Evolutionary conservation across 1,139 yeast genomes (phyloP), one percentile per base, ranked within the genome.

Genomic region (Spathaspora sp.): DNA sequence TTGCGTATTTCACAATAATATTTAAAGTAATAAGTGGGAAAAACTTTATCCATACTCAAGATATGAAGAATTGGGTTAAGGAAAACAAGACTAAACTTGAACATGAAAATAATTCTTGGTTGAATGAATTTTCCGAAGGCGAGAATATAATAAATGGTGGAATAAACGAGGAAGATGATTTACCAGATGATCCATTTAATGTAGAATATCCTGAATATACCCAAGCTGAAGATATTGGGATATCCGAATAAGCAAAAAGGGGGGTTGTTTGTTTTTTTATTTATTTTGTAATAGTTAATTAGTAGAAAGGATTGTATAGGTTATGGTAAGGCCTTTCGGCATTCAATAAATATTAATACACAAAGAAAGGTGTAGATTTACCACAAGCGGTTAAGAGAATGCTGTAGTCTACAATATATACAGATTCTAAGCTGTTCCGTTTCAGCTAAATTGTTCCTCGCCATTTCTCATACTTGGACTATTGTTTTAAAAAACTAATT

Each of bases 1-100:
- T 78, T 20, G 72, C 70, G 46, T 89, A 89, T 60, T 82, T 89
- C 53, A 69, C 72, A 54, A 54, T 68, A 34, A 76, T 85, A 51
- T 84, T 81, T 68, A 63, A 67, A 43, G 68, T 76, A 36, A 58
- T 83, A 43, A 73, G 82, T 2, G 65, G 64, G 2, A 46, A 55
- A 11, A 37, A 44, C 2, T 56, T 40, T 56, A 53, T 37, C 27
- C 38, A 24, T 26, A 41, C 47, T 2, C 34, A 36, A 2, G 45
- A 44, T 5, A 51, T 51, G 53, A 25, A 51, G 17, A 45, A 50
- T 7, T 43, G 61, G 43, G 50, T 80, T 20, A 53, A 62, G 11
- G 48, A 59, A 16, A 61, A 71, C 42, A 56, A 57, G 45, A 7
- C 11, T 10, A 11, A 11, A 23, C 44, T 42, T 20, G 25, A 42